These are phyloP conservation scores for Vitis amurensis DNA, from an alignment of 164 flowering plant genomes.

Conservation along the genomic window DNA sequence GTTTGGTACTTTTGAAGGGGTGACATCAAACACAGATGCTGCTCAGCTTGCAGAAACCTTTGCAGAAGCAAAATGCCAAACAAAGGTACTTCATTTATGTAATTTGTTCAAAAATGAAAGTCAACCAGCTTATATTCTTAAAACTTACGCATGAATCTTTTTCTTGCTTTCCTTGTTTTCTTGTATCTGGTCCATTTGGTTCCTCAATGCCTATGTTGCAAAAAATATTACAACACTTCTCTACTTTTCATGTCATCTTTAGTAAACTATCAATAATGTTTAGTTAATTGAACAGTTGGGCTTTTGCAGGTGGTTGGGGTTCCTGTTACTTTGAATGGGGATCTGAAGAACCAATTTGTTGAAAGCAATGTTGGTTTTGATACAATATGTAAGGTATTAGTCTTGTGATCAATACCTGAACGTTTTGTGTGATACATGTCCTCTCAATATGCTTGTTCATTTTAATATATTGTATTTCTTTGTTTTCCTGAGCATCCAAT, in stretches of 20 bases:
- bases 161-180: too few species aligned
- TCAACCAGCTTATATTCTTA: too few species aligned
- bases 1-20: constrained; percentile 52
- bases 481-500: not conserved
- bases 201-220: too few species aligned
- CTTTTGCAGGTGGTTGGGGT: constrained; percentile 88
- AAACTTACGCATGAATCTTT: too few species aligned
- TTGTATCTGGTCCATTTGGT: too few species aligned
- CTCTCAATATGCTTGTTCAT: too few species aligned
- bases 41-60: constrained; percentile 98
- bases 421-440: not conserved
- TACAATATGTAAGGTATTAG: constrained; percentile 89
- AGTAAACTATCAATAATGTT: not conserved
- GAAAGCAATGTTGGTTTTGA: constrained; percentile 97
- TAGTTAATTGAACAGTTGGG: not conserved
- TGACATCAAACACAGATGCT: constrained; percentile 98
- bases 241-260: not conserved
- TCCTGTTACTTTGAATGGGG: constrained; percentile 97
- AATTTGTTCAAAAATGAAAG: too few species aligned
- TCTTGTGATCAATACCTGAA: not conserved
- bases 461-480: too few species aligned
- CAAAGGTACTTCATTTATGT: constrained; percentile 54
- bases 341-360: constrained; percentile 94
- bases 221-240: too few species aligned
- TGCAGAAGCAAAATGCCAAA: constrained; percentile 86